Evolutionary conservation across 2,329 filamentous ascomycete species (phyloP).

Genomic region (Arachnomyces sp.): DNA sequence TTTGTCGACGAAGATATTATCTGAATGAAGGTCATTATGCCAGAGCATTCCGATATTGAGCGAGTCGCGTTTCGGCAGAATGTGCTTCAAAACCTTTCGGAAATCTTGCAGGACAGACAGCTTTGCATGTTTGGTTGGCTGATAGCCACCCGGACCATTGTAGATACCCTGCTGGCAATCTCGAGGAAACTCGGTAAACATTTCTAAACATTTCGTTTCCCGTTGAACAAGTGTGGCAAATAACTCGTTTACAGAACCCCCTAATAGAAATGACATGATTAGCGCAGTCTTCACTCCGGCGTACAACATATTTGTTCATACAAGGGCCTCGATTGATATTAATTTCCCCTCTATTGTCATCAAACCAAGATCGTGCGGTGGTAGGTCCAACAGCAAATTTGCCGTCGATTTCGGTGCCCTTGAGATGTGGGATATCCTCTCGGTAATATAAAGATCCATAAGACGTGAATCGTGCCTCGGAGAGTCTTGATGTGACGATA

Average conservation of each 20-base stretch:
- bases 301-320: slow-evolving; percentile 4
- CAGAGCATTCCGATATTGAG: slow-evolving; percentile 20
- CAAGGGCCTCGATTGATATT: slow-evolving; percentile 10
- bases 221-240: slow-evolving; percentile 11
- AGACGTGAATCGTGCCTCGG: slow-evolving; percentile 8
- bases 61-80: slow-evolving; percentile 16
- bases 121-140: slow-evolving; percentile 19
- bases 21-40: slow-evolving; percentile 25
- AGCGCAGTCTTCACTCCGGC: not conserved
- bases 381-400: slow-evolving; percentile 9
- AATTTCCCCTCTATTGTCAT: slow-evolving; percentile 11
- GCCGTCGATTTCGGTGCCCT: slow-evolving; percentile 9
- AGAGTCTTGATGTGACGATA: slow-evolving; percentile 7
- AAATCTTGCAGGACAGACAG: slow-evolving; percentile 19
- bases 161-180: slow-evolving; percentile 15
- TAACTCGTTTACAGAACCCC: slow-evolving; percentile 7
- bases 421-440: slow-evolving; percentile 6
- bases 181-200: slow-evolving; percentile 7
- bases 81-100: slow-evolving; percentile 18
- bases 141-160: slow-evolving; percentile 18
- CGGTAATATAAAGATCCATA: slow-evolving; percentile 9
- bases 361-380: slow-evolving; percentile 12
- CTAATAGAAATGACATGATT: slow-evolving; percentile 1
- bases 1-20: slow-evolving; percentile 27
- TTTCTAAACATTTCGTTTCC: slow-evolving; percentile 11